Conservation (phyloP, 331 rosid species). For the Ulmus americana region DNA sequence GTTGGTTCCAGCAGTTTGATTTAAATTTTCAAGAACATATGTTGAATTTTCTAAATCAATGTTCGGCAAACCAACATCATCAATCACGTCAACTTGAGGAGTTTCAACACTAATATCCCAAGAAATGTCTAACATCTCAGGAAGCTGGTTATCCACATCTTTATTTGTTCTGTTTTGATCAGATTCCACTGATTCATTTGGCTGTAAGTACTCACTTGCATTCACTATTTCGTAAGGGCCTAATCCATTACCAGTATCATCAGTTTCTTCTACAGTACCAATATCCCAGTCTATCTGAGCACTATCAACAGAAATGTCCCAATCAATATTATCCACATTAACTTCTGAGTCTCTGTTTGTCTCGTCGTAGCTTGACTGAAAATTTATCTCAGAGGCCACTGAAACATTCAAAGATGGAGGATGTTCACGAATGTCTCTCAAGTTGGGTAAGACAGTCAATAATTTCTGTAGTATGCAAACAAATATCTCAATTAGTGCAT, state of each 20-base stretch:
- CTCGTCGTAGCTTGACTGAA: slow-evolving; percentile 41
- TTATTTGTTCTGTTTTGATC: slow-evolving; percentile 37
- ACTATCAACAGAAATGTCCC: slow-evolving; percentile 81
- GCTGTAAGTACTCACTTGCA: slow-evolving; percentile 53
- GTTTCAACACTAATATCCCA: slow-evolving; percentile 89
- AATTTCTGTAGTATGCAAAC: slow-evolving; percentile 43
- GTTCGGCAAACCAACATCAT: slow-evolving; percentile 46
- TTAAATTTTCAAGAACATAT: slow-evolving; percentile 33
- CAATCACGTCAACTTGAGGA: slow-evolving; percentile 67
- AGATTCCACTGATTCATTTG: slow-evolving; percentile 41
- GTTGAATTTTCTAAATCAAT: slow-evolving; percentile 38
- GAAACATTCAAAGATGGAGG: slow-evolving; percentile 73
- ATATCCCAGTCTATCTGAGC: slow-evolving; percentile 90
- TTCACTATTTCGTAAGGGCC: slow-evolving; percentile 89
- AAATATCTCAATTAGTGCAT: slow-evolving; percentile 25
- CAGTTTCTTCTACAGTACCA: slow-evolving; percentile 69
- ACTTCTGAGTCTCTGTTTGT: slow-evolving; percentile 27
- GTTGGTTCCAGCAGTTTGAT: slow-evolving; percentile 42
- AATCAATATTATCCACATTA: slow-evolving; percentile 61
- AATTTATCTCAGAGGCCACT: slow-evolving; percentile 50
- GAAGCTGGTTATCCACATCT: slow-evolving; percentile 26
- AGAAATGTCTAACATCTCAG: slow-evolving; percentile 50
- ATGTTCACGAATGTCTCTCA: slow-evolving; percentile 49
- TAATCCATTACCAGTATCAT: slow-evolving; percentile 69
- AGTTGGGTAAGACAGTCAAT: slow-evolving; percentile 39